Evolutionary conservation across 2,329 filamentous ascomycete species (phyloP).

Genomic region (Plectosphaerella cucumerina): DNA sequence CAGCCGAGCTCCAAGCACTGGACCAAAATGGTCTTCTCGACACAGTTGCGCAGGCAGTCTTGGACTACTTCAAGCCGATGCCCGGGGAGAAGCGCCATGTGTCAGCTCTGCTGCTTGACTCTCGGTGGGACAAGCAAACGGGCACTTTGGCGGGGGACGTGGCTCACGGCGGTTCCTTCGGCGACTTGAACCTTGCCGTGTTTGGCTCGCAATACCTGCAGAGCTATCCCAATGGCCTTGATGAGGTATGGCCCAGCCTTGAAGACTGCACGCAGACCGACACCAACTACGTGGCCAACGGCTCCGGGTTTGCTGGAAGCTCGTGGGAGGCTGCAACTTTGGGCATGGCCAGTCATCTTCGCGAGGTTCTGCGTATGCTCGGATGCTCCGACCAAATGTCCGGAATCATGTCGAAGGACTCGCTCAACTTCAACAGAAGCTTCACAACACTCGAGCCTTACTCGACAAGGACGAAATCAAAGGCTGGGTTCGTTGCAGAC

Average conservation of each 20-base stretch:
- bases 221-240: constrained; percentile 82
- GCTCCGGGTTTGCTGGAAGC: constrained; percentile 81
- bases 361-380: constrained; percentile 86
- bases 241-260: constrained; percentile 87
- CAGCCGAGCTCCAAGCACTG: constrained; percentile 73
- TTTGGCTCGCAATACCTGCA: constrained; percentile 92
- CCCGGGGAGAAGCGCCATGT: constrained; percentile 84
- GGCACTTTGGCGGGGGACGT: constrained; percentile 76
- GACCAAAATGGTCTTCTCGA: constrained; percentile 68
- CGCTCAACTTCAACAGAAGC: constrained; percentile 76
- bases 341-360: constrained; percentile 87
- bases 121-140: constrained; percentile 74
- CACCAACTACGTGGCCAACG: constrained; percentile 74
- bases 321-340: constrained; percentile 96
- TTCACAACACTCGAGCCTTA: constrained; percentile 81
- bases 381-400: constrained; percentile 86
- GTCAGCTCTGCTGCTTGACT: constrained; percentile 79
- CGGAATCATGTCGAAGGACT: constrained; percentile 91
- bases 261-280: constrained; percentile 88
- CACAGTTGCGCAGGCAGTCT: constrained; percentile 75
- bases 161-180: constrained; percentile 70
- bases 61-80: constrained; percentile 67
- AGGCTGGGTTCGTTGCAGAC: constrained; percentile 69
- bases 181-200: constrained; percentile 76
- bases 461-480: constrained; percentile 80